Conservation (phyloP, 73 alveolate genomes). For the Stentor coeruleus region DNA sequence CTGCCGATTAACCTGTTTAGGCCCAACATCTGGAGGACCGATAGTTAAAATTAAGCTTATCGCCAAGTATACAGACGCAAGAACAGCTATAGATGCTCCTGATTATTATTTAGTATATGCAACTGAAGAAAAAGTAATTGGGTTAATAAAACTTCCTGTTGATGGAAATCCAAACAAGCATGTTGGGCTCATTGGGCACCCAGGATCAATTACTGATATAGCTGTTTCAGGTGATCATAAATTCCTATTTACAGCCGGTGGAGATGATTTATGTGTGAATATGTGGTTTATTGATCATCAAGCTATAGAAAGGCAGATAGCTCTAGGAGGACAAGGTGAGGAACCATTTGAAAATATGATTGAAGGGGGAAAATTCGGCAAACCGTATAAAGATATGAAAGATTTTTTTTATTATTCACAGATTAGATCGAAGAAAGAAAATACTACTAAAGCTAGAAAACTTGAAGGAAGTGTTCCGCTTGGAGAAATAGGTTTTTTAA, state of each 20-base stretch:
- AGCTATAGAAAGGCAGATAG: slow-evolving; percentile 90
- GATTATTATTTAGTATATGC: slow-evolving; percentile 82
- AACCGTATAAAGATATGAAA: slow-evolving; percentile 92
- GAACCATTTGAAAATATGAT: slow-evolving; percentile 92
- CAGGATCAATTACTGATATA: slow-evolving; percentile 87
- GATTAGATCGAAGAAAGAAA: slow-evolving; percentile 94
- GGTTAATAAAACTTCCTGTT: slow-evolving; percentile 91
- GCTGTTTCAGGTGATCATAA: slow-evolving; percentile 89
- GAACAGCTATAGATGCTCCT: slow-evolving; percentile 47
- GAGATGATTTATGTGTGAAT: slow-evolving; percentile 89
- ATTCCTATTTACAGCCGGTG: slow-evolving; percentile 94
- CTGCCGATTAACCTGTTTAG: slow-evolving; percentile 92
- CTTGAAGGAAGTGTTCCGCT: slow-evolving; percentile 94
- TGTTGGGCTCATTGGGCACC: slow-evolving; percentile 98
- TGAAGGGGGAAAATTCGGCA: slow-evolving; percentile 97
- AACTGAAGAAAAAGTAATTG: slow-evolving; percentile 92
- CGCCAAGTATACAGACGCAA: slow-evolving; percentile 58
- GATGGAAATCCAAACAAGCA: slow-evolving; percentile 98
- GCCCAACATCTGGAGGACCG: slow-evolving; percentile 98
- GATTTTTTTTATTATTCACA: slow-evolving; percentile 96
- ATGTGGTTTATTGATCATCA: slow-evolving; percentile 93
- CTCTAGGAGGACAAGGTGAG: slow-evolving; percentile 87
- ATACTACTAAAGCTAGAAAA: slow-evolving; percentile 96
- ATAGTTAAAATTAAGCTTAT: slow-evolving; percentile 67
- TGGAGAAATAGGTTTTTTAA: slow-evolving; percentile 83